These are phyloP conservation scores for Desmodesmus armatus DNA, from an alignment of 139 green algal species.

Conservation along the genomic window DNA sequence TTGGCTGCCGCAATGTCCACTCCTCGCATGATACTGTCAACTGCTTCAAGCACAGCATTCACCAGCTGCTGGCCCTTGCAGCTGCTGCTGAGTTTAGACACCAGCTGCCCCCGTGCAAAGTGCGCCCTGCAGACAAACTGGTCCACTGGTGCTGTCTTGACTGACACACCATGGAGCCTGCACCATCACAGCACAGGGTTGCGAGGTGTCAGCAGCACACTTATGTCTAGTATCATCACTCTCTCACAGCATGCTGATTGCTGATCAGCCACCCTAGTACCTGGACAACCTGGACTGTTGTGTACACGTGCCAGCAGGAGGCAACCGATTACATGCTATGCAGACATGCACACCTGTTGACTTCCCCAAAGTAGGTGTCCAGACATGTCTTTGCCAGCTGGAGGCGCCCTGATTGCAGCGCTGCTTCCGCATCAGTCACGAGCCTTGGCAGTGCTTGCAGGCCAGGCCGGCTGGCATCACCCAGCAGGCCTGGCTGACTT, in stretches of 20 bases:
- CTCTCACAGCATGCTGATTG: not conserved
- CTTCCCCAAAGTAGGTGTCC: slow-evolving; percentile 9
- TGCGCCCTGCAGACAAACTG: slow-evolving; percentile 61
- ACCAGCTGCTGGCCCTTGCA: slow-evolving; percentile 63
- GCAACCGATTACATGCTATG: too few species aligned
- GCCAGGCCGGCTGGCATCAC: not conserved
- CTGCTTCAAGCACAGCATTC: slow-evolving; percentile 59
- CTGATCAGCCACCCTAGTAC: not conserved
- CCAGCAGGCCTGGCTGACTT: not conserved
- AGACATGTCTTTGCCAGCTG: not conserved
- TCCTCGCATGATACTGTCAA: slow-evolving; percentile 60
- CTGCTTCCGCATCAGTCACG: not conserved
- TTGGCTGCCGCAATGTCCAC: slow-evolving; percentile 53
- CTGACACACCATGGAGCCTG: too few species aligned
- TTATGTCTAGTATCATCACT: not conserved
- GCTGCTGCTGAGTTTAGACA: slow-evolving; percentile 52
- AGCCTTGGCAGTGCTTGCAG: not conserved
- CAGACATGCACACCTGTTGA: not conserved
- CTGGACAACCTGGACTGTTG: not conserved
- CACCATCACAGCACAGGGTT: not conserved
- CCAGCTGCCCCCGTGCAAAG: slow-evolving; percentile 58
- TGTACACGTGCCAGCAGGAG: not conserved
- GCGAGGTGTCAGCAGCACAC: not conserved
- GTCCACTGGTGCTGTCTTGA: slow-evolving; percentile 47
- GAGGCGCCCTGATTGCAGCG: slow-evolving; percentile 2